Evolutionary conservation across 331 rosid genomes (phyloP).

Genomic region (Prunus yedoensis): DNA sequence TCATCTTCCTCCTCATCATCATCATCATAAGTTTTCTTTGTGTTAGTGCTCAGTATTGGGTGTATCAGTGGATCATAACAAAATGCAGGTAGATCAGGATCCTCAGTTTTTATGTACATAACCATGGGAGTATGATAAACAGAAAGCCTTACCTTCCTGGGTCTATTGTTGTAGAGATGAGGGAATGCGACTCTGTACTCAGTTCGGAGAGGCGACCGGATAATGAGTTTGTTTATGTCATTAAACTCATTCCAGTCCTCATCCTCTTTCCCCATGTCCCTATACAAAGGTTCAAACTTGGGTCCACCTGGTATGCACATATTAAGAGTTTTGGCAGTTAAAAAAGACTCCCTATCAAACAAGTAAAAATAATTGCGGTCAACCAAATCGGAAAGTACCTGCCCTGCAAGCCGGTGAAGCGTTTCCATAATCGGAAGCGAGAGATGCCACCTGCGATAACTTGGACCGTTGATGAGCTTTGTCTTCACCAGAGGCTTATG

Average conservation of each 20-base stretch:
- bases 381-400: conserved; percentile 86
- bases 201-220: conserved; percentile 92
- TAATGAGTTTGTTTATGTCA: conserved; percentile 95
- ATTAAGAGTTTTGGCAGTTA: conserved; percentile 94
- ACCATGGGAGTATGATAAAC: conserved; percentile 89
- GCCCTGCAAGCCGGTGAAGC: conserved; percentile 96
- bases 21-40: conserved; percentile 42
- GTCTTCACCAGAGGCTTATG: conserved; percentile 97
- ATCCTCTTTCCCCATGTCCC: conserved; percentile 95
- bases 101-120: conserved; percentile 89
- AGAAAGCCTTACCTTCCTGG: conserved; percentile 92
- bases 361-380: conserved; percentile 96
- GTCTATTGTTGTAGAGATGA: conserved; percentile 94
- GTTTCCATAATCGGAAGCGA: conserved; percentile 99
- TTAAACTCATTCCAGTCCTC: conserved; percentile 99
- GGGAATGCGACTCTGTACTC: conserved; percentile 94
- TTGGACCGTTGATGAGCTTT: conserved; percentile 95
- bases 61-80: conserved; percentile 93
- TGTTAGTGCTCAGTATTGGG: conserved; percentile 82
- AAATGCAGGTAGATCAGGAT: conserved; percentile 97
- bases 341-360: conserved; percentile 98
- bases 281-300: conserved; percentile 93
- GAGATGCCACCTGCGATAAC: conserved; percentile 97
- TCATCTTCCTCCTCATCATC: conserved; percentile 89
- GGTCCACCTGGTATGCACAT: conserved; percentile 99